phyloP scores from a whole-genome alignment of 306 rosid genomes.

The Cajanus cajan region DNA sequence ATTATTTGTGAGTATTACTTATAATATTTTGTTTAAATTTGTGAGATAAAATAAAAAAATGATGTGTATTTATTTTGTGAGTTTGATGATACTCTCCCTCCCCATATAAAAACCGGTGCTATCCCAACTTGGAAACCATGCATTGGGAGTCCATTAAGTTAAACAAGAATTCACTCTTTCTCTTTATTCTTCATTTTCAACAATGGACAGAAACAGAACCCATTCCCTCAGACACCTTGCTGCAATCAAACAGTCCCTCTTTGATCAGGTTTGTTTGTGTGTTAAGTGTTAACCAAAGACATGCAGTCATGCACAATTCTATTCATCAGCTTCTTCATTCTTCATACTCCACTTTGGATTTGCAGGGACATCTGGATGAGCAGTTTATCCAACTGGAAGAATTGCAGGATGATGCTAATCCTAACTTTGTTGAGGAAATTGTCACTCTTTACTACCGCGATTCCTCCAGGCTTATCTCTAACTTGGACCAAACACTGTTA shows the following conservation, averaged over 20 bases:
- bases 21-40: too few species aligned
- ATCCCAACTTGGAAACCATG: conserved; percentile 1
- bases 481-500: conserved; percentile 62
- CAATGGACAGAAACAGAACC: conserved; percentile 64
- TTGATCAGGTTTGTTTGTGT: conserved; percentile 60
- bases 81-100: too few species aligned
- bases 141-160: too few species aligned
- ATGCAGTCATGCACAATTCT: too few species aligned
- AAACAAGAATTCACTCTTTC: too few species aligned
- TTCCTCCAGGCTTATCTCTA: conserved; percentile 63
- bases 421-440: conserved; percentile 88
- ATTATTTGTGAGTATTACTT: too few species aligned
- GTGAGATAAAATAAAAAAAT: background rate
- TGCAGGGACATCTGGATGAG: conserved; percentile 77
- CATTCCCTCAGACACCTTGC: conserved; percentile 52
- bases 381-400: conserved; percentile 93
- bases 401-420: conserved; percentile 86
- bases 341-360: too few species aligned
- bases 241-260: conserved; percentile 74
- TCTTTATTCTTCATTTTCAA: too few species aligned
- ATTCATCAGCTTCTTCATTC: too few species aligned
- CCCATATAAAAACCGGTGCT: conserved; percentile 39
- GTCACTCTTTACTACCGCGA: conserved; percentile 76
- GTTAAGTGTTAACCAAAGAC: too few species aligned
- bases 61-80: background rate